Evolutionary conservation across 2,329 filamentous ascomycete genomes (phyloP).

Genomic region (Aspergillus costaricaensis): DNA sequence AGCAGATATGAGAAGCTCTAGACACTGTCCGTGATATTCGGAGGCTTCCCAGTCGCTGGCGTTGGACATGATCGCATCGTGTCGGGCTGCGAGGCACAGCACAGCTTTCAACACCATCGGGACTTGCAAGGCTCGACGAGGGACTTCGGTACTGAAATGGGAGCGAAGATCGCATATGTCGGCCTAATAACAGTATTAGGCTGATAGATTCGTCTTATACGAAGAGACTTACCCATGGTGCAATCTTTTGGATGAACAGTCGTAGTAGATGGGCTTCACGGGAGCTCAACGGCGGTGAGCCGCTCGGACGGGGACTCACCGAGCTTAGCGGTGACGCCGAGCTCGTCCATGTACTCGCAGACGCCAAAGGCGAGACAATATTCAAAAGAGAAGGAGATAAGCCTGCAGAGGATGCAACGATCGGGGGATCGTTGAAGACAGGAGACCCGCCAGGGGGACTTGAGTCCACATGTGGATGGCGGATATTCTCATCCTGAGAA

Average conservation of each 20-base stretch:
- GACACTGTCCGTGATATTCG: slow-evolving; percentile 49
- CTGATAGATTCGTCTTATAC: not conserved
- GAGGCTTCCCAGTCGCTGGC: slow-evolving; percentile 46
- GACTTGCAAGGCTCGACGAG: slow-evolving; percentile 49
- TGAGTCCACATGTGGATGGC: slow-evolving; percentile 1
- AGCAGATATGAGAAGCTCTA: slow-evolving; percentile 50
- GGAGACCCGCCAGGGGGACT: slow-evolving; percentile 5
- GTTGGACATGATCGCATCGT: slow-evolving; percentile 44
- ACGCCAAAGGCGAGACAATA: slow-evolving; percentile 18
- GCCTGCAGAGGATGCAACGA: slow-evolving; percentile 12
- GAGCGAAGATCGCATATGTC: slow-evolving; percentile 39
- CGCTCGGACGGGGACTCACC: slow-evolving; percentile 13
- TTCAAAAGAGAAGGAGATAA: slow-evolving; percentile 14
- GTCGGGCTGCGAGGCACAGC: slow-evolving; percentile 49
- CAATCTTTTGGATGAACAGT: slow-evolving; percentile 37
- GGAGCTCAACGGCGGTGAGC: slow-evolving; percentile 21
- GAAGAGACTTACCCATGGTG: slow-evolving; percentile 33
- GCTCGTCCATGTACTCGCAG: slow-evolving; percentile 19
- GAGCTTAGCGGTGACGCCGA: slow-evolving; percentile 16
- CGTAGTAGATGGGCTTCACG: slow-evolving; percentile 39
- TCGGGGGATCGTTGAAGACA: slow-evolving; percentile 9
- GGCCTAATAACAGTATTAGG: slow-evolving; percentile 20
- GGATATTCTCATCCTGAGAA: not conserved
- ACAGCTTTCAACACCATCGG: slow-evolving; percentile 53
- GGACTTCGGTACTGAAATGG: slow-evolving; percentile 51